These are phyloP conservation scores for Elaeis oleifera DNA, from an alignment of 202 grass and related monocot species.

Conservation along the genomic window DNA sequence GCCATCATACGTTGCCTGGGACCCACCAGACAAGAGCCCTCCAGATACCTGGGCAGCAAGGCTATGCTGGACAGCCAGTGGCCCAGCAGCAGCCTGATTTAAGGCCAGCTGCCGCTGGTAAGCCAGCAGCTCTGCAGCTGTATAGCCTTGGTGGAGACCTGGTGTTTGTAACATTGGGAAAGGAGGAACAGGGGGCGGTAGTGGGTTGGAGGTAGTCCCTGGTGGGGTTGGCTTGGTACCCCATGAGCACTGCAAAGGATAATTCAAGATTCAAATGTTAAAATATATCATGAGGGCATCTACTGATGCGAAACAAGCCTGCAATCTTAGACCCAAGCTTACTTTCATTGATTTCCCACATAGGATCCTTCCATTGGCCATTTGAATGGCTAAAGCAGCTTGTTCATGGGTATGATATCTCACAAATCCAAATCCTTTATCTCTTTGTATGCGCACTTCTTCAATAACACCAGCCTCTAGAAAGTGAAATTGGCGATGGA, in stretches of 20 bases:
- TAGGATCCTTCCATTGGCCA: constrained; percentile 63
- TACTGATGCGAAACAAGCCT: not conserved
- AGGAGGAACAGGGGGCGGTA: constrained; percentile 46
- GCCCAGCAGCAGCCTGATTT: constrained; percentile 45
- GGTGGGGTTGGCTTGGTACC: constrained; percentile 68
- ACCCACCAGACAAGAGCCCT: constrained; percentile 50
- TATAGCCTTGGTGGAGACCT: constrained; percentile 49
- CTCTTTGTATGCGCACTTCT: constrained; percentile 71
- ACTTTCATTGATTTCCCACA: constrained; percentile 69
- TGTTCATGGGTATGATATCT: constrained; percentile 66
- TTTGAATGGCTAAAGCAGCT: constrained; percentile 69
- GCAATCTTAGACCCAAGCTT: not conserved
- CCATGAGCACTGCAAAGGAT: constrained; percentile 59
- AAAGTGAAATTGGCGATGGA: constrained; percentile 72
- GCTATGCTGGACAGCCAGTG: constrained; percentile 53
- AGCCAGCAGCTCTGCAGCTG: constrained; percentile 49
- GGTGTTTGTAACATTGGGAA: constrained; percentile 51
- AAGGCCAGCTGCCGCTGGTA: constrained; percentile 70
- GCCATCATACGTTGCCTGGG: constrained; percentile 55
- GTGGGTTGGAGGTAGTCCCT: constrained; percentile 55
- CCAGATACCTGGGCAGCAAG: constrained; percentile 54
- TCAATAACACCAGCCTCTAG: constrained; percentile 64
- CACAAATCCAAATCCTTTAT: constrained; percentile 87
- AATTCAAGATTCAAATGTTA: constrained; percentile 1
- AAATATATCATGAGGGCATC: too few species aligned